Evolutionary conservation across 2,329 filamentous ascomycete species (phyloP).

Genomic region (Paecilomyces sp.): DNA sequence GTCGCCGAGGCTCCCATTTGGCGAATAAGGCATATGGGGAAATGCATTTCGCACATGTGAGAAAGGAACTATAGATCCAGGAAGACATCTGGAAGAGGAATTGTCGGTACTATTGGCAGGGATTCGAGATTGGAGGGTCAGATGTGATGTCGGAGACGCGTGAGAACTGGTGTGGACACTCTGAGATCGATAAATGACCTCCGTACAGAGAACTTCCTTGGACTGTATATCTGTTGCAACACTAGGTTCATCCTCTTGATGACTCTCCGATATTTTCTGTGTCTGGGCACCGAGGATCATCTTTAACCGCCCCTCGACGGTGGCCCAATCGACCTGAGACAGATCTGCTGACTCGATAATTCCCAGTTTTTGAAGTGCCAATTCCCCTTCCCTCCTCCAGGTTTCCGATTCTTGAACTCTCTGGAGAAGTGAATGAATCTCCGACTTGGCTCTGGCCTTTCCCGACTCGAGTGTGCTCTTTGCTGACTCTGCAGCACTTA

Average conservation of each 20-base stretch:
- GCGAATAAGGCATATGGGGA: slow-evolving; percentile 6
- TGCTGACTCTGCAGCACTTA: slow-evolving; percentile 4
- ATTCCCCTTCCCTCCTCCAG: slow-evolving; percentile 14
- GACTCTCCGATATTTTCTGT: neutral
- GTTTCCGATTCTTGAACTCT: slow-evolving; percentile 18
- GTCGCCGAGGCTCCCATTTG: slow-evolving; percentile 17
- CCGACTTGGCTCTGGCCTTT: slow-evolving; percentile 14
- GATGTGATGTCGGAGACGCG: slow-evolving; percentile 3
- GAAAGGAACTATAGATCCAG: slow-evolving; percentile 24
- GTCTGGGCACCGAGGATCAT: neutral
- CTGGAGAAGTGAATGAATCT: slow-evolving; percentile 16
- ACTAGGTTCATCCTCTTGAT: neutral
- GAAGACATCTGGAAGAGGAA: slow-evolving; percentile 3
- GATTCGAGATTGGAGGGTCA: neutral
- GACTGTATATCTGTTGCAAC: neutral
- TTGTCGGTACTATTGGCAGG: neutral
- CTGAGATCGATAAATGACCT: slow-evolving; percentile 12
- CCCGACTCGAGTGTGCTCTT: slow-evolving; percentile 11
- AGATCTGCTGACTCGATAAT: slow-evolving; percentile 10
- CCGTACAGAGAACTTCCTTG: slow-evolving; percentile 8
- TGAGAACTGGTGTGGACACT: slow-evolving; percentile 6
- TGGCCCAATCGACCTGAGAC: slow-evolving; percentile 12
- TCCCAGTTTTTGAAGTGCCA: slow-evolving; percentile 10
- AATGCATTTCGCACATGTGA: slow-evolving; percentile 18
- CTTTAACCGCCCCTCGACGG: slow-evolving; percentile 12